Base-by-base conservation (phyloP, 257 asterid genomes). In the Linaria vulgaris region DNA sequence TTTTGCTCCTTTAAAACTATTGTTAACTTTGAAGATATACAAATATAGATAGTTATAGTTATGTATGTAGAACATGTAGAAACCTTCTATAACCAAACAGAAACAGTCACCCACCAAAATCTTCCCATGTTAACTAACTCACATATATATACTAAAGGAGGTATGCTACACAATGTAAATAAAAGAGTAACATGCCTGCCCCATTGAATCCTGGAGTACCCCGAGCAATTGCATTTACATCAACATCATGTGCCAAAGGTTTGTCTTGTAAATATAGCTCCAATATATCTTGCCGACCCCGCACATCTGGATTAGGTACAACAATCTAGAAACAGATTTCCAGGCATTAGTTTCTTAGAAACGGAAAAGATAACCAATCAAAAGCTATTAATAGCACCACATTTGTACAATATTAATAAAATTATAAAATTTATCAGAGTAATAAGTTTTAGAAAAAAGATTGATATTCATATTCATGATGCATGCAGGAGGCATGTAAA, bases 181-280 rank as follows among this genome's bases (percentile, higher is more conserved):
- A 20, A 55, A 63, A 59, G 67, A 15, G 27, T 25, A 38, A 64
- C 82, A 53, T 84, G 59, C 98, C 98, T 86, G 98, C 98, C 49
- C 98, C 98, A 63, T 88, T 91, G 80, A 91, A 91, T 69, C 97
- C 96, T 55, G 97, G 97, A 68, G 99, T 92, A 67, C 97, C 99
- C 55, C 99, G 97, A 48, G 99, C 99, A 73, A 92, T 89, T 58
- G 90, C 78, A 66, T 81, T 87, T 65, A 90, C 78, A 80, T 92
- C 88, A 56, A 92, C 97, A 78, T 92, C 95, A 66, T 66, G 76
- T 59, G 83, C 80, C 78, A 89, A 71, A 68, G 99, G 96, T 70
- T 92, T 92, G 77, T 92, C 96, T 78, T 79, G 91, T 74, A 92
- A 76, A 76, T 89, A 92, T 31, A 89, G 95, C 79, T 89, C 95